phyloP scores from a whole-genome alignment of 129 eudicot species.

The Flaveria robusta region DNA sequence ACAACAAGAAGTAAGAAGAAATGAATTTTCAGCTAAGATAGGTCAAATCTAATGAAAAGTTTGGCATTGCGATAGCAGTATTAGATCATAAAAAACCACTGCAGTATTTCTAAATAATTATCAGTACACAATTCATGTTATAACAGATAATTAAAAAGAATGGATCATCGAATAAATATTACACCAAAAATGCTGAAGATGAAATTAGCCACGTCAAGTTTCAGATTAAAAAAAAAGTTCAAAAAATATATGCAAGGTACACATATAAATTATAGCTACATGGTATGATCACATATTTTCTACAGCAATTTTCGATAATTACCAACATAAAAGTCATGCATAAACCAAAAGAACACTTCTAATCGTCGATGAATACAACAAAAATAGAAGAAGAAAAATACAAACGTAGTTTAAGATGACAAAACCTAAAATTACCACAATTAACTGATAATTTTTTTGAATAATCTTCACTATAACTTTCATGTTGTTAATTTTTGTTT shows the following conservation, averaged over 20 bases:
- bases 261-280: neutral
- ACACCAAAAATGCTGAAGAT: neutral
- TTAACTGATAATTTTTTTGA: neutral
- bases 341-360: conserved; percentile 2
- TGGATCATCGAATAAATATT: neutral
- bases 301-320: neutral
- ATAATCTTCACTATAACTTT: neutral
- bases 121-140: conserved; percentile 1
- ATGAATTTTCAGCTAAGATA: neutral
- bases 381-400: neutral
- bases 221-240: neutral
- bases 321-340: neutral
- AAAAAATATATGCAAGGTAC: neutral
- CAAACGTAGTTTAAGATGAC: neutral
- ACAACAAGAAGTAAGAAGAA: neutral
- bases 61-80: neutral
- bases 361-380: neutral
- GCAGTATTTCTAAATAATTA: conserved; percentile 3
- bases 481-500: neutral
- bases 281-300: neutral
- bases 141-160: neutral
- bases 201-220: neutral
- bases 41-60: neutral
- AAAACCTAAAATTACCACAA: conserved; percentile 8
- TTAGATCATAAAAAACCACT: neutral